Evolutionary conservation across 495 filamentous ascomycete species (phyloP).

Genomic region (Platismatia glauca): DNA sequence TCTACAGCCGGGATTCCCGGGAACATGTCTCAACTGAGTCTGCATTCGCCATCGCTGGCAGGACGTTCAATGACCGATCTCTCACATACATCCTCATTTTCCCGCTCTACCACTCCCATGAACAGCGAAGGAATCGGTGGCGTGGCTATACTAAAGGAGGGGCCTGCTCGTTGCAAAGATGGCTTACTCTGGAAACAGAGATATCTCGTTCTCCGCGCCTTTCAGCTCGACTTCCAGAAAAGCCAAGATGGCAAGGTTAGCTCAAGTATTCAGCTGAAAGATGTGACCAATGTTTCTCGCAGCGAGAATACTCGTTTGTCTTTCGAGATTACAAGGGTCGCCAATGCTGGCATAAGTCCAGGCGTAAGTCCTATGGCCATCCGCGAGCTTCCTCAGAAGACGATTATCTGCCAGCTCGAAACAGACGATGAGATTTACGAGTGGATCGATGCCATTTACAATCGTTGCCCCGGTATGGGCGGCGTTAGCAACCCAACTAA

Average conservation of each 20-base stretch:
- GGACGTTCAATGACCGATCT: slow-evolving; percentile 38
- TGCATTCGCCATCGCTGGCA: slow-evolving; percentile 64
- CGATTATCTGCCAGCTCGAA: slow-evolving; percentile 81
- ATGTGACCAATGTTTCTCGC: slow-evolving; percentile 75
- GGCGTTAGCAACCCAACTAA: slow-evolving; percentile 97
- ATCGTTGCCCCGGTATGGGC: slow-evolving; percentile 91
- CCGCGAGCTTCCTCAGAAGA: slow-evolving; percentile 69
- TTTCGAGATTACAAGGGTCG: slow-evolving; percentile 76
- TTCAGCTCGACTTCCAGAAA: slow-evolving; percentile 86
- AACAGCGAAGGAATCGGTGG: slow-evolving; percentile 53
- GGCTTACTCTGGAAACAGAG: slow-evolving; percentile 87
- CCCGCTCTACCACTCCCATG: slow-evolving; percentile 52
- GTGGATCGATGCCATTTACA: slow-evolving; percentile 96
- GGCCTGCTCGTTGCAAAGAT: slow-evolving; percentile 78
- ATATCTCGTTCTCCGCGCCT: slow-evolving; percentile 79
- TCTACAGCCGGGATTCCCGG: slow-evolving; percentile 60
- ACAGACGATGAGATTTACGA: slow-evolving; percentile 93
- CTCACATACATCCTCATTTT: slow-evolving; percentile 39
- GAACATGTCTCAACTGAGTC: slow-evolving; percentile 64
- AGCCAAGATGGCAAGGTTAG: slow-evolving; percentile 73
- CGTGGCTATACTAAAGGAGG: slow-evolving; percentile 75
- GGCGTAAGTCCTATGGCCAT: slow-evolving; percentile 39
- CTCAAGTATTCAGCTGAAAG: slow-evolving; percentile 68
- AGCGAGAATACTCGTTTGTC: slow-evolving; percentile 81
- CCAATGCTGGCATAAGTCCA: slow-evolving; percentile 53